Base-by-base conservation (phyloP, 2,329 filamentous ascomycete species). In the Nigrospora oryzae region DNA sequence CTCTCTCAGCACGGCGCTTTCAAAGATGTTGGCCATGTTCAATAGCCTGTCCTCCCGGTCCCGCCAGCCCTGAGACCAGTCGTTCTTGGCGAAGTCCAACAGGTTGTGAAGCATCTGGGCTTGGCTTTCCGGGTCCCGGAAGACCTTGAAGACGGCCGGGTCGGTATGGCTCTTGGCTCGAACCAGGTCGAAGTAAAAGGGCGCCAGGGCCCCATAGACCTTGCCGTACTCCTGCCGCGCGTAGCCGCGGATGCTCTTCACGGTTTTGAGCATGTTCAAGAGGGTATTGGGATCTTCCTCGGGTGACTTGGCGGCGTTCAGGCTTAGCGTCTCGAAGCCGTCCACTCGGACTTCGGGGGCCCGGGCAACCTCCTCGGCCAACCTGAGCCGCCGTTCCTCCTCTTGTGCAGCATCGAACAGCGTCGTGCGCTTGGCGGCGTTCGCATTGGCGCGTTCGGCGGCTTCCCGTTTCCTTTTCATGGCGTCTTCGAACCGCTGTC, bases 191-290 rank as follows among this genome's bases (percentile, higher is more conserved):
- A 81, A 79, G 65, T 97, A 98, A 55, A 94, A 91, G 0, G 90
- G 90, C 11, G 83, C 86, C 53, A 98, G 66, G 4, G 87, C 86
- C n/a, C 83, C 84, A 63, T 97, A 94, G 13, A 97, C 74, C 61
- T 85, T 94, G 14, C 86, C 91, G 60, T 90, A 98, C 63, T 97
- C 90, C 55, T 93, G 81, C 49, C 90, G 79, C 38, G 93, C 93
- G 55, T 83, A 79, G 5, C 91, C 93, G 36, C 93, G 77, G 42
- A 94, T 79, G 40, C 91, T 97, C 56, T 75, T 81, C 28, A 83
- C 83, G 30, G 75, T 75, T 46, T 81, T 76, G 46, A 97, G 71
- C 1, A 89, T 78, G 31, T 76, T 75, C 41, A 96, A 65, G 23
- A 89, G 74, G 3, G 77, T 74, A 14, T 77, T 74, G 0, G 81